Percentiles rank a stretch among this genome's conserved stretches.
Conservation (phyloP, 495 filamentous ascomycete species). For the Lophium mytilinum region DNA sequence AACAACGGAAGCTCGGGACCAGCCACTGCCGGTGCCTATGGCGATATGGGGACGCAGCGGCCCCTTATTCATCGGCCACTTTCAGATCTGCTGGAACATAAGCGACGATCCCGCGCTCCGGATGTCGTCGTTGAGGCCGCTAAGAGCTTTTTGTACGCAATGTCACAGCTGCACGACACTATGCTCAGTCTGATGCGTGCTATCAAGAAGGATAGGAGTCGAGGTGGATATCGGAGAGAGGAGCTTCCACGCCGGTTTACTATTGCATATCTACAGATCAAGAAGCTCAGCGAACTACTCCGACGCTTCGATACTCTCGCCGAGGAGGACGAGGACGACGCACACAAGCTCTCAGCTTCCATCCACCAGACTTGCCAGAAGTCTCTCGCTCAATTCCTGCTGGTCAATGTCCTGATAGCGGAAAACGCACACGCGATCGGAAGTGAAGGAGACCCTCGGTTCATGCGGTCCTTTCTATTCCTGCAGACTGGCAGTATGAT, state of each 20-base stretch:
- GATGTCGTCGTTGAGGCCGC: constrained; percentile 69
- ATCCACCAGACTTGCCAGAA: constrained; percentile 58
- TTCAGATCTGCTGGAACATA: constrained; percentile 37
- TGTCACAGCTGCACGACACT: constrained; percentile 70
- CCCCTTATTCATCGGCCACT: constrained; percentile 71
- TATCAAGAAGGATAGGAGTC: constrained; percentile 41
- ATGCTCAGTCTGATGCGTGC: constrained; percentile 52
- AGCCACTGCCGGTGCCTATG: constrained; percentile 15
- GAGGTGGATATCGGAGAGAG: constrained; percentile 50
- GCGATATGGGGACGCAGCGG: constrained; percentile 46
- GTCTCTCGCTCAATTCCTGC: constrained; percentile 67
- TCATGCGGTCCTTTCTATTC: constrained; percentile 17
- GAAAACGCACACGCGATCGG: constrained; percentile 63
- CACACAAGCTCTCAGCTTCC: constrained; percentile 53
- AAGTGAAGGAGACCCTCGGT: constrained; percentile 57
- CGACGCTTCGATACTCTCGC: constrained; percentile 50
- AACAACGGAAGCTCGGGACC: constrained; percentile 19
- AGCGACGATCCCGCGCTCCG: constrained; percentile 49
- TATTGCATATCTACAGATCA: constrained; percentile 60
- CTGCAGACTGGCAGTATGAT: constrained; percentile 22
- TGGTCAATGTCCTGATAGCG: constrained; percentile 62
- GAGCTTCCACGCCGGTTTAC: constrained; percentile 72
- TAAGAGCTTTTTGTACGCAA: constrained; percentile 78
- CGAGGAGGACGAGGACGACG: constrained; percentile 39
- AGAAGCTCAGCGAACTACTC: constrained; percentile 61